phyloP scores from a whole-genome alignment of 2,329 filamentous ascomycete genomes.

The Lasiodiplodia gonubiensis region DNA sequence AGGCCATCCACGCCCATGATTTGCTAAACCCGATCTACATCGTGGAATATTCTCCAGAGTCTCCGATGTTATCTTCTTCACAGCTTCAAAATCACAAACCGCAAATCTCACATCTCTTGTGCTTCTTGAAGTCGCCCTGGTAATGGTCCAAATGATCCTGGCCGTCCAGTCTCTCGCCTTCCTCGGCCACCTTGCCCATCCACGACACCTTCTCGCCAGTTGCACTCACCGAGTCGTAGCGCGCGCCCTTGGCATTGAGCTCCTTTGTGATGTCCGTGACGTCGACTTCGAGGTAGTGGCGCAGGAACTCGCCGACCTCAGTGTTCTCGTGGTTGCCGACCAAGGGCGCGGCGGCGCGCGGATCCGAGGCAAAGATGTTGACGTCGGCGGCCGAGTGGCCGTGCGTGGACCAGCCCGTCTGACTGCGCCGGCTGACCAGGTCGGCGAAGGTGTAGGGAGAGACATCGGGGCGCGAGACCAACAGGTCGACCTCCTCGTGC shows the following conservation, averaged over 20 bases:
- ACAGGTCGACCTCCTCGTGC: conserved; percentile 69
- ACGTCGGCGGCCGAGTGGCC: conserved; percentile 82
- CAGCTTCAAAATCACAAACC: conserved; percentile 2
- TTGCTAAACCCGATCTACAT: neutral
- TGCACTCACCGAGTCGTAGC: conserved; percentile 39
- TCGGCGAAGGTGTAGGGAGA: conserved; percentile 73
- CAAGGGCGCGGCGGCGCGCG: conserved; percentile 65
- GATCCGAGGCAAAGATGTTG: conserved; percentile 88
- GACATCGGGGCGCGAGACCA: conserved; percentile 64
- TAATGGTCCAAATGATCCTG: conserved; percentile 50
- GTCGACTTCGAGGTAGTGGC: conserved; percentile 79
- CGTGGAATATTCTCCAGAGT: neutral
- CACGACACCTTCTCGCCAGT: conserved; percentile 45
- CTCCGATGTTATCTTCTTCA: neutral
- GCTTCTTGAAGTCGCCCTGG: conserved; percentile 33
- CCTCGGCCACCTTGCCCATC: conserved; percentile 51
- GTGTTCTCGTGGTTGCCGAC: conserved; percentile 94
- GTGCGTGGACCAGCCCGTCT: conserved; percentile 93
- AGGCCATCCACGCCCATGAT: neutral
- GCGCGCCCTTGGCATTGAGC: conserved; percentile 63
- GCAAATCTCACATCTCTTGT: conserved; percentile 32
- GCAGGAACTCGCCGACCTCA: conserved; percentile 83
- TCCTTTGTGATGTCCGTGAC: conserved; percentile 78
- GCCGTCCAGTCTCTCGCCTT: conserved; percentile 49
- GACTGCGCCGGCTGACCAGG: conserved; percentile 85